These are phyloP conservation scores for Colletotrichum tanaceti DNA, from an alignment of 2,329 filamentous ascomycete genomes.

Conservation along the genomic window DNA sequence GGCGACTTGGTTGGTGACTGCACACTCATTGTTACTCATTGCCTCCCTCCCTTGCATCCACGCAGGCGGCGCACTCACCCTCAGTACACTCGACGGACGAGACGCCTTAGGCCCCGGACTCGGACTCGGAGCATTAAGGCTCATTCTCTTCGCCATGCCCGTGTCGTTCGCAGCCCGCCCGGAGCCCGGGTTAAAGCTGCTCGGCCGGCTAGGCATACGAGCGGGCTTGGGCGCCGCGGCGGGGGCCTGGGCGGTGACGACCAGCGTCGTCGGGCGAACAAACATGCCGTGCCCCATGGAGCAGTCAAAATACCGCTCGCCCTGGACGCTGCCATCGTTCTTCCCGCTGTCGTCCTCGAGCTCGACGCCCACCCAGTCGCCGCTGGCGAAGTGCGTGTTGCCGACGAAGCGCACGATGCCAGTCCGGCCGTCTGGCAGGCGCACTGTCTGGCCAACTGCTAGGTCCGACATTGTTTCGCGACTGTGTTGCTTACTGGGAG, in stretches of 20 bases:
- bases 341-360: constrained; percentile 85
- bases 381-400: constrained; percentile 80
- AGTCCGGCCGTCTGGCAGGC: constrained; percentile 80
- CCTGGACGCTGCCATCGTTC: constrained; percentile 92
- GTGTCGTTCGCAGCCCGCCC: constrained; percentile 61
- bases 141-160: constrained; percentile 71
- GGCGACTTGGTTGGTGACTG: constrained; percentile 84
- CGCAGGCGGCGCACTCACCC: constrained; percentile 54
- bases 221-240: constrained; percentile 49
- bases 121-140: constrained; percentile 77
- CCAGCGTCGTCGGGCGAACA: constrained; percentile 77
- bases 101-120: constrained; percentile 72
- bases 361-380: constrained; percentile 91
- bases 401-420: constrained; percentile 86
- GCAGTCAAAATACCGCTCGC: constrained; percentile 90
- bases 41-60: background rate
- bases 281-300: constrained; percentile 84
- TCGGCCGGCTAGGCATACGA: constrained; percentile 59
- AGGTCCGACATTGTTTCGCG: constrained; percentile 65
- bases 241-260: constrained; percentile 64
- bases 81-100: constrained; percentile 66
- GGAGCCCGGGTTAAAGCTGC: constrained; percentile 59
- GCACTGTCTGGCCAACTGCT: constrained; percentile 78
- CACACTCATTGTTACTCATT: constrained; percentile 24
- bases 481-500: constrained; percentile 18